Evolutionary conservation across 495 filamentous ascomycete species (phyloP).

Genomic region (Xylaria nigripes): DNA sequence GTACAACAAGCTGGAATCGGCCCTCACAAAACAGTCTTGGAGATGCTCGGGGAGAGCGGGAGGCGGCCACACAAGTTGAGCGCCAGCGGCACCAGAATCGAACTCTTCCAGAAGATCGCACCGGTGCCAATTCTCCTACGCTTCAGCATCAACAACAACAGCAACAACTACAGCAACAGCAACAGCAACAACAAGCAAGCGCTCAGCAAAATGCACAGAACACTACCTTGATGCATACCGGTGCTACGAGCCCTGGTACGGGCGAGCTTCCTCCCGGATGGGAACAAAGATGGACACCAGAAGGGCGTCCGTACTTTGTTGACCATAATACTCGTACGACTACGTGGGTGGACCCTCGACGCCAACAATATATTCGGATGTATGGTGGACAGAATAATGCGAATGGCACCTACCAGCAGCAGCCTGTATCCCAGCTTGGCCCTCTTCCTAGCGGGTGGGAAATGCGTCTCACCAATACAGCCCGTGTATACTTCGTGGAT

Average conservation of each 20-base stretch:
- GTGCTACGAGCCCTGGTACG: slow-evolving; percentile 87
- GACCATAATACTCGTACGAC: slow-evolving; percentile 98
- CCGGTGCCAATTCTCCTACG: slow-evolving; percentile 86
- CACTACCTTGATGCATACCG: slow-evolving; percentile 86
- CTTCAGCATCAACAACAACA: slow-evolving; percentile 52
- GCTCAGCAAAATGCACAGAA: slow-evolving; percentile 45
- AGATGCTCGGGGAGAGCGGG: slow-evolving; percentile 67
- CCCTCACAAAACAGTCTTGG: slow-evolving; percentile 73
- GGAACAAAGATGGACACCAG: slow-evolving; percentile 92
- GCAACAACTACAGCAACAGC: slow-evolving; percentile 50
- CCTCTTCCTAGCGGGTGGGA: slow-evolving; percentile 97
- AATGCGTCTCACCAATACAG: slow-evolving; percentile 97
- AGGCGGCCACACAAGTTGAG: slow-evolving; percentile 84
- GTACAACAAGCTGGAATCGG: slow-evolving; percentile 91
- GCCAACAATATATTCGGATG: slow-evolving; percentile 97
- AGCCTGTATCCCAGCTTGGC: slow-evolving; percentile 96
- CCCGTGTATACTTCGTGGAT: slow-evolving; percentile 96
- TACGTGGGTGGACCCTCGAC: slow-evolving; percentile 97
- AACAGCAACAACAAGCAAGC: slow-evolving; percentile 35
- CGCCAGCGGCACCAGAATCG: slow-evolving; percentile 89
- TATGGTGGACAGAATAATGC: slow-evolving; percentile 73
- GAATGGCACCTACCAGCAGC: slow-evolving; percentile 87
- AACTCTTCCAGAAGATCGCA: slow-evolving; percentile 92
- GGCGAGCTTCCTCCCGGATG: slow-evolving; percentile 93
- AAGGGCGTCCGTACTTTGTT: slow-evolving; percentile 95